A percentile compares a stretch with the other conserved stretches of the same genome.
Conservation (phyloP, 495 filamentous ascomycete species). For the Bathelium albidoporum region DNA sequence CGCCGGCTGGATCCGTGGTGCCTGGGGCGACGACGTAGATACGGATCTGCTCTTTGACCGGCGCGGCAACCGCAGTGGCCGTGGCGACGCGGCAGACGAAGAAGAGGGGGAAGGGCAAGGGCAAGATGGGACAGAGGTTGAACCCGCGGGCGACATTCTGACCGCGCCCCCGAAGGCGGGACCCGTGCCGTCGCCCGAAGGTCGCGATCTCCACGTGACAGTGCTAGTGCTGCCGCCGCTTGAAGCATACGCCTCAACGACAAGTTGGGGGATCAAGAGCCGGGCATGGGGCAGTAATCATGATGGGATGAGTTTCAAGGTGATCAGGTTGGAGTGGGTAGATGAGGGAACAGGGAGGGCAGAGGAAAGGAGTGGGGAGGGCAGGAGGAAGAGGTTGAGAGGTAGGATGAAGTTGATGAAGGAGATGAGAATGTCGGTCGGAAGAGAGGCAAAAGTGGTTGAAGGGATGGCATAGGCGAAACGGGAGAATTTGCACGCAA, state of each 20-base stretch:
- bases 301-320: conserved; percentile 83
- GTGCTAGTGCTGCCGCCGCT: conserved; percentile 72
- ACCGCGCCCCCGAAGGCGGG: conserved; percentile 37
- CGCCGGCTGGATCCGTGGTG: conserved; percentile 80
- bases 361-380: not conserved
- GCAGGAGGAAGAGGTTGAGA: not conserved
- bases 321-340: conserved; percentile 68
- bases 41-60: conserved; percentile 48
- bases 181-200: conserved; percentile 43
- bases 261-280: conserved; percentile 68
- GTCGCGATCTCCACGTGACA: conserved; percentile 74
- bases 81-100: conserved; percentile 20
- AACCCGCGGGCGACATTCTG: conserved; percentile 14
- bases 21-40: conserved; percentile 69
- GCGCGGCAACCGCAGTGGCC: conserved; percentile 27
- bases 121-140: too few relatives aligned
- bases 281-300: conserved; percentile 63
- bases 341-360: conserved; percentile 50
- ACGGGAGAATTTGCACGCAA: too few relatives aligned
- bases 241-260: conserved; percentile 61
- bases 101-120: conserved; percentile 12
- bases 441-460: not conserved
- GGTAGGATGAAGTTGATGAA: not conserved
- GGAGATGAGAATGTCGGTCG: not conserved
- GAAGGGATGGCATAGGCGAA: not conserved